Percentiles rank a stretch among this genome's conserved stretches.
Conservation (phyloP, 2,329 filamentous ascomycete genomes). For the Podosphaera fusca region DNA sequence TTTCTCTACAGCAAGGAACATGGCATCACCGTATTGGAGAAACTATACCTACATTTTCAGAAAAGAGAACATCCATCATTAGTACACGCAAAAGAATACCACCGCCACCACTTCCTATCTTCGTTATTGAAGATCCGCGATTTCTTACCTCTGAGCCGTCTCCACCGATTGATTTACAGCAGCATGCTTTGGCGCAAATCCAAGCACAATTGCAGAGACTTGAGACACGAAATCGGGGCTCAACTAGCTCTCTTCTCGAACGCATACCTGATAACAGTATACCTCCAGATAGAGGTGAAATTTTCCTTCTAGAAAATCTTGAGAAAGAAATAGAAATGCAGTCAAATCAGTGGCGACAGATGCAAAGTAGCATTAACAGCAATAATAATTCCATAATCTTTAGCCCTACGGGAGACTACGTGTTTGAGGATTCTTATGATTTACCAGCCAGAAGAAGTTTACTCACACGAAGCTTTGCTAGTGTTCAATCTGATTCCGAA, state of each 20-base stretch:
- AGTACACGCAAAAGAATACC: slow-evolving; percentile 26
- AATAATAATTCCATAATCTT: slow-evolving; percentile 11
- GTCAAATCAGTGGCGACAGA: slow-evolving; percentile 33
- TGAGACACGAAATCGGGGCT: slow-evolving; percentile 12
- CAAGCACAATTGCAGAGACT: slow-evolving; percentile 14
- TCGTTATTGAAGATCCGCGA: no score
- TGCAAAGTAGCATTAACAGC: slow-evolving; percentile 27
- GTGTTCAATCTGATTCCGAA: not conserved
- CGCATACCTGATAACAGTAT: slow-evolving; percentile 7
- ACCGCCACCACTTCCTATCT: slow-evolving; percentile 19
- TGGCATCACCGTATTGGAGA: slow-evolving; percentile 38
- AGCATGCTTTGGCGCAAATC: slow-evolving; percentile 13
- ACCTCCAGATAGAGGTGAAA: slow-evolving; percentile 1
- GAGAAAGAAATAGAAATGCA: slow-evolving; percentile 39
- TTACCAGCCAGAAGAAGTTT: not conserved
- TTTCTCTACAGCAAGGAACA: not conserved
- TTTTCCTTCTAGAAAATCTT: slow-evolving; percentile 28
- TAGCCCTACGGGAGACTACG: slow-evolving; percentile 4
- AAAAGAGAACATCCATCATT: slow-evolving; percentile 21
- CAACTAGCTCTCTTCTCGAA: slow-evolving; percentile 11
- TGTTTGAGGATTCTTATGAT: no score
- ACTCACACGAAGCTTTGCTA: not conserved
- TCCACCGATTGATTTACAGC: slow-evolving; percentile 12
- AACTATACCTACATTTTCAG: slow-evolving; percentile 33
- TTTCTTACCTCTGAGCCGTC: slow-evolving; percentile 7